These are phyloP conservation scores for Sclerotiophoma versabilis DNA, from an alignment of 2,329 filamentous ascomycete genomes.

Conservation along the genomic window DNA sequence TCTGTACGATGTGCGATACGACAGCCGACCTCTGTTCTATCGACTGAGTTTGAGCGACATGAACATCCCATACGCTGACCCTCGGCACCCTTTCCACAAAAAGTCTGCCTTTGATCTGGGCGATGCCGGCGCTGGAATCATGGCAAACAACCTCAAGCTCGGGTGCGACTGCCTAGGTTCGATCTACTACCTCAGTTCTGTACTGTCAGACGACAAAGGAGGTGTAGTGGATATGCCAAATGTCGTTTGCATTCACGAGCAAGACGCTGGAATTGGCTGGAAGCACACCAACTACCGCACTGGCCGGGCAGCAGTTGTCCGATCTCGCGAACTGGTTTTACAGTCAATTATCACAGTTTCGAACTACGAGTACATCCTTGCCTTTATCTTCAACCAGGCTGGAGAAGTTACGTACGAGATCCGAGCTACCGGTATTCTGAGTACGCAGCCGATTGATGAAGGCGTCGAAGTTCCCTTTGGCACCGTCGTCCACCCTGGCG, in stretches of 20 bases:
- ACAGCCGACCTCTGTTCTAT: constrained; percentile 70
- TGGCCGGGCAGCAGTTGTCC: constrained; percentile 66
- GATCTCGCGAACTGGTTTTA: constrained; percentile 70
- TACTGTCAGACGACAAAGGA: constrained; percentile 67
- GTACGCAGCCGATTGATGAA: constrained; percentile 71
- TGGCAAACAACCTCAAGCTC: constrained; percentile 72
- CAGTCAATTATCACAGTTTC: constrained; percentile 75
- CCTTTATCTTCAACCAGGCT: constrained; percentile 75
- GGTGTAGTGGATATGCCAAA: constrained; percentile 68
- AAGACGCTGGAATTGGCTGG: constrained; percentile 72
- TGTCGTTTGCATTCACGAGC: constrained; percentile 73
- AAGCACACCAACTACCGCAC: constrained; percentile 77
- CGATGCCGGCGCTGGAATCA: constrained; percentile 69
- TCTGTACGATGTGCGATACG: constrained; percentile 71
- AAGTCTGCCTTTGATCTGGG: constrained; percentile 75
- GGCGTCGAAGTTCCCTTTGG: constrained; percentile 70
- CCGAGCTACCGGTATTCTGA: constrained; percentile 72
- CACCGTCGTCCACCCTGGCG: constrained; percentile 72
- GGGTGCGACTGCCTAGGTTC: constrained; percentile 75
- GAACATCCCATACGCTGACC: constrained; percentile 69
- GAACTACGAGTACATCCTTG: constrained; percentile 77
- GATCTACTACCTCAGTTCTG: constrained; percentile 70
- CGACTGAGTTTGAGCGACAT: constrained; percentile 72
- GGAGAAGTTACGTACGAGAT: constrained; percentile 72
- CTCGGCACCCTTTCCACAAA: constrained; percentile 71